These are phyloP conservation scores for Nidularia sp. DNA, from an alignment of 768 basidiomycete genomes.

Conservation along the genomic window DNA sequence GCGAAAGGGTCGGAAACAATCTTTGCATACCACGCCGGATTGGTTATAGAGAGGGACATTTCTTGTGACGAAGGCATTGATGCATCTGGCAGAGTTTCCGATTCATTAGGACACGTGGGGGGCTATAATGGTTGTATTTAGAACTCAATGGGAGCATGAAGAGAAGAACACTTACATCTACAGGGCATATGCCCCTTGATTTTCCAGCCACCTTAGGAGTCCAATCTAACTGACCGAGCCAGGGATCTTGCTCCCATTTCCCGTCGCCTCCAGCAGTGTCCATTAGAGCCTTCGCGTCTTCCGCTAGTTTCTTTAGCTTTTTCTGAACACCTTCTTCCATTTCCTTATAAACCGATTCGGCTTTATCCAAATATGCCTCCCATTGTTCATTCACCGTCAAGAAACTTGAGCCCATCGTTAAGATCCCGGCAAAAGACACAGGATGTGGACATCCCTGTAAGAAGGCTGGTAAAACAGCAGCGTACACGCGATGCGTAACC, in stretches of 20 bases:
- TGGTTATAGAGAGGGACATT: conserved; percentile 5
- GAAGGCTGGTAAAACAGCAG: conserved; percentile 76
- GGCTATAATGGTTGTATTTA: neutral
- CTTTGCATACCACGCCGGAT: conserved; percentile 57
- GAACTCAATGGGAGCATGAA: neutral
- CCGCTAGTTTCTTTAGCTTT: conserved; percentile 64
- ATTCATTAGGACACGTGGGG: neutral
- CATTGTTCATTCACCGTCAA: conserved; percentile 88
- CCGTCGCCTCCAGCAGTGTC: conserved; percentile 26
- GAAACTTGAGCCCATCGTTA: conserved; percentile 90
- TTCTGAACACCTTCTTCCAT: conserved; percentile 75
- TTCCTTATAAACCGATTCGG: conserved; percentile 69
- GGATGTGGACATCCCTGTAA: conserved; percentile 84
- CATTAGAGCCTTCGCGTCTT: conserved; percentile 64
- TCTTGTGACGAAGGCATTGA: too few species aligned
- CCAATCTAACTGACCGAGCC: conserved; percentile 94
- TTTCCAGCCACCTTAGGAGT: conserved; percentile 76
- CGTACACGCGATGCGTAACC: conserved; percentile 80
- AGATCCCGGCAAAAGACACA: conserved; percentile 85
- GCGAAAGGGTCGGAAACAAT: conserved; percentile 40
- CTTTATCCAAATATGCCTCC: conserved; percentile 76
- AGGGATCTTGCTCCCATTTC: conserved; percentile 69
- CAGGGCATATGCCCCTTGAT: conserved; percentile 52
- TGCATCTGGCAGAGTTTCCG: too few species aligned
- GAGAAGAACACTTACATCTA: conserved; percentile 3